Evolutionary conservation across 2,329 filamentous ascomycete species (phyloP).

Genomic region (Hypoxylon rubiginosum): DNA sequence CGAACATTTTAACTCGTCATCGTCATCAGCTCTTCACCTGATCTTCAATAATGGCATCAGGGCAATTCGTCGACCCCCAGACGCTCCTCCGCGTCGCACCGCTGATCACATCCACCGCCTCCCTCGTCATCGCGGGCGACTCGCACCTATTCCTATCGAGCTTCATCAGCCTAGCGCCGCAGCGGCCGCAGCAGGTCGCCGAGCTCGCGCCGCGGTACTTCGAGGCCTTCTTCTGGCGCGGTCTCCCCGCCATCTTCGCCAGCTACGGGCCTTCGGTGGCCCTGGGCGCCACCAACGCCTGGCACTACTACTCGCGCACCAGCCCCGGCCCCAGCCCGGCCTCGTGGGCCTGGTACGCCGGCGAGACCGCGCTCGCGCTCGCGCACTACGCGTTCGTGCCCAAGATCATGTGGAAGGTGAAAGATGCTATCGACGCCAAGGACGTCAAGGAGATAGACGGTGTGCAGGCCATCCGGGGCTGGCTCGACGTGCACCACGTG

Average conservation of each 20-base stretch:
- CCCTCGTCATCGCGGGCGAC: conserved; percentile 61
- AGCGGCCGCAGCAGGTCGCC: conserved; percentile 52
- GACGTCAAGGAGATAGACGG: conserved; percentile 44
- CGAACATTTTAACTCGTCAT: too few species aligned
- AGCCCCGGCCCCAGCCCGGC: conserved; percentile 23
- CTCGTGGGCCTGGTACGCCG: conserved; percentile 49
- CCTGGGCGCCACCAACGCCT: conserved; percentile 48
- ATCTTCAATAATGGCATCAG: conserved; percentile 53
- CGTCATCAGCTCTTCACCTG: background rate
- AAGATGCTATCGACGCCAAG: conserved; percentile 45
- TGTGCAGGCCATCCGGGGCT: conserved; percentile 44
- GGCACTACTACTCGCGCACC: conserved; percentile 29
- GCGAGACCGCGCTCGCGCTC: conserved; percentile 49
- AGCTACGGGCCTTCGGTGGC: conserved; percentile 48
- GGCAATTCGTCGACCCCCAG: conserved; percentile 55
- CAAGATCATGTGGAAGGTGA: conserved; percentile 47
- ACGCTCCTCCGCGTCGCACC: conserved; percentile 59
- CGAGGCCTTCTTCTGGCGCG: conserved; percentile 55
- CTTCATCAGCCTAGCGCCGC: conserved; percentile 50
- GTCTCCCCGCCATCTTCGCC: conserved; percentile 47
- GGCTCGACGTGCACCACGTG: conserved; percentile 49
- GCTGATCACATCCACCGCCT: conserved; percentile 61
- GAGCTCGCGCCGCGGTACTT: conserved; percentile 60
- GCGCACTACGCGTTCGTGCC: conserved; percentile 53
- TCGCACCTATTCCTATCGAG: conserved; percentile 59